A percentile compares a stretch with the other conserved stretches of the same genome.
Evolutionary conservation across 2,329 filamentous ascomycete species (phyloP).

Genomic region (Verticillium longisporum): DNA sequence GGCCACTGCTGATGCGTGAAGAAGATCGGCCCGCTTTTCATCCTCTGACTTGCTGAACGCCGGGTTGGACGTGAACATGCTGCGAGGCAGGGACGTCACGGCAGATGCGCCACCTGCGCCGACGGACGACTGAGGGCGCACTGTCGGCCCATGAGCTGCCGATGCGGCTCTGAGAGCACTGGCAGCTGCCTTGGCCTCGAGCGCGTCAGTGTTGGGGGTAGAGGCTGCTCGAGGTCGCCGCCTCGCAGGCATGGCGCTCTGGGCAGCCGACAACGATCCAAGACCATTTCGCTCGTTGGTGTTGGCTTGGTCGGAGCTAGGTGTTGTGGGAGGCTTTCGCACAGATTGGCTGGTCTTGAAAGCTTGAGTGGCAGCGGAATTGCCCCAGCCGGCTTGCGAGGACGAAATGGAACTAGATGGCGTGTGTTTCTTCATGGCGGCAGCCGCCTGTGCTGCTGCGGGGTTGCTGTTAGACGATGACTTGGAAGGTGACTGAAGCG

Average conservation of each 20-base stretch:
- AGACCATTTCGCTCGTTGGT: slow-evolving; percentile 15
- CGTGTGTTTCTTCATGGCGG: slow-evolving; percentile 8
- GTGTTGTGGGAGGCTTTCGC: slow-evolving; percentile 21
- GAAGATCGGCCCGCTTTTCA: slow-evolving; percentile 60
- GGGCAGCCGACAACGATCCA: slow-evolving; percentile 68
- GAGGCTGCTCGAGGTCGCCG: slow-evolving; percentile 59
- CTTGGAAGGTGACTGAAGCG: background rate
- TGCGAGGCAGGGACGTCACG: slow-evolving; percentile 59
- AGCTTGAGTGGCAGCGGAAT: slow-evolving; percentile 65
- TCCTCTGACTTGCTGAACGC: slow-evolving; percentile 72
- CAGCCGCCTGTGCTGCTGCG: slow-evolving; percentile 11
- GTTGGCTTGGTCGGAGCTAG: slow-evolving; percentile 31
- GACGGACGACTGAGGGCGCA: slow-evolving; percentile 35
- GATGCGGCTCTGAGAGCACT: slow-evolving; percentile 71
- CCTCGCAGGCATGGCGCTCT: slow-evolving; percentile 59
- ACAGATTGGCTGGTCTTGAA: slow-evolving; percentile 36
- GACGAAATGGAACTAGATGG: background rate
- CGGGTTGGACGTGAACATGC: slow-evolving; percentile 73
- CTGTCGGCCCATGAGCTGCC: slow-evolving; percentile 51
- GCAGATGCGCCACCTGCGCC: slow-evolving; percentile 62
- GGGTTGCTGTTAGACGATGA: background rate
- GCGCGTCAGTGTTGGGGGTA: slow-evolving; percentile 42
- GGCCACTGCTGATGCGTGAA: slow-evolving; percentile 76
- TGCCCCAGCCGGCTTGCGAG: slow-evolving; percentile 41
- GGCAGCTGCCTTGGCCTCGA: slow-evolving; percentile 51